A percentile compares a stretch with the other conserved stretches of the same genome.
Evolutionary conservation across 1,284 basidiomycete genomes (phyloP).

Genomic region (Marasmius sp.): DNA sequence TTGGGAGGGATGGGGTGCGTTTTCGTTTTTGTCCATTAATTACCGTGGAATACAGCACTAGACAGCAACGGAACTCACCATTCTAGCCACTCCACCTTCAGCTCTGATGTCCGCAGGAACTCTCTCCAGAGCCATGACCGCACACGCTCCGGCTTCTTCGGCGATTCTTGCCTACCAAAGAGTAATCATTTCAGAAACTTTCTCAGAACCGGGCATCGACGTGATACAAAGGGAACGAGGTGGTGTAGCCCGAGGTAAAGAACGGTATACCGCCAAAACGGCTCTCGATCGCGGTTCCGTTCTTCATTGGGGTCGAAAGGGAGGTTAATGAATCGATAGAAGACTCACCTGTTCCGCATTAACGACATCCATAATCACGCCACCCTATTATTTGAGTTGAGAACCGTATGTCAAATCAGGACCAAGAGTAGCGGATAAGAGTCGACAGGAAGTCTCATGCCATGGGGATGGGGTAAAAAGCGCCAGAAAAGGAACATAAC

Average conservation of each 20-base stretch:
- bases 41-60: neutral
- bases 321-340: neutral
- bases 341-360: slow-evolving; percentile 73
- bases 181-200: neutral
- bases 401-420: neutral
- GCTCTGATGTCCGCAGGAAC: slow-evolving; percentile 95
- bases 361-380: slow-evolving; percentile 93
- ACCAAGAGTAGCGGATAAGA: slow-evolving; percentile 23
- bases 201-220: neutral
- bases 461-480: slow-evolving; percentile 3
- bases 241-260: neutral
- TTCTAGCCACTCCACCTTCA: slow-evolving; percentile 89
- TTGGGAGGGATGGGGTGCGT: neutral
- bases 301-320: neutral
- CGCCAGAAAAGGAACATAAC: slow-evolving; percentile 16
- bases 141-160: slow-evolving; percentile 96
- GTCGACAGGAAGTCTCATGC: slow-evolving; percentile 19
- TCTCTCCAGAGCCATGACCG: slow-evolving; percentile 96
- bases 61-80: slow-evolving; percentile 54
- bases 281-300: neutral
- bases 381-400: slow-evolving; percentile 44
- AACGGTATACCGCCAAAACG: neutral
- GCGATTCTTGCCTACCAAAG: slow-evolving; percentile 79
- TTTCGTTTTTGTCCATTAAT: neutral
- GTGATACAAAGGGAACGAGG: slow-evolving; percentile 28